phyloP scores from a whole-genome alignment of 2,329 filamentous ascomycete species.

The Stachybotrys echinatus region DNA sequence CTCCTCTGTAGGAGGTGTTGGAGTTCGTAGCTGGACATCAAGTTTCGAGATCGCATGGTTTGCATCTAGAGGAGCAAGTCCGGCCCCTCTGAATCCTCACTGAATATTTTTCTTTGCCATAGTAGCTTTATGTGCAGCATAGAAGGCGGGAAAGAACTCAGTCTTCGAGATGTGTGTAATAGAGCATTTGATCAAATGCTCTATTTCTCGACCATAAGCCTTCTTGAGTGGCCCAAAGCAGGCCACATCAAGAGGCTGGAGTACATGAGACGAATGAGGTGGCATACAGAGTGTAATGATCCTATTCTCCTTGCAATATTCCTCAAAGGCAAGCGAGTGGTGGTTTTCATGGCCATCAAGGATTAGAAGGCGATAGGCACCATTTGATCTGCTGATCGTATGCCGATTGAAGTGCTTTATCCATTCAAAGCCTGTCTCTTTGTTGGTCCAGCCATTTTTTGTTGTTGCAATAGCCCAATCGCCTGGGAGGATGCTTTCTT shows the following conservation, averaged over 20 bases:
- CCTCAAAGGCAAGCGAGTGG: background rate
- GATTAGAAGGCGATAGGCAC: background rate
- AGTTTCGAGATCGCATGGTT: conserved; percentile 21
- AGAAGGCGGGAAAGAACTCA: conserved; percentile 1
- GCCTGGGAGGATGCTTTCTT: conserved; percentile 14
- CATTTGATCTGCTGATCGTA: background rate
- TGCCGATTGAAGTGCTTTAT: background rate
- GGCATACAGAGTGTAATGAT: conserved; percentile 2
- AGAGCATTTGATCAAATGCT: conserved; percentile 18
- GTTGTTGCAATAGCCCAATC: conserved; percentile 21
- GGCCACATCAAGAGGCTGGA: conserved; percentile 12
- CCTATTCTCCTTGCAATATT: background rate
- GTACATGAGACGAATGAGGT: conserved; percentile 1
- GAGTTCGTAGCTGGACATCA: background rate
- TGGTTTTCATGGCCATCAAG: conserved; percentile 1
- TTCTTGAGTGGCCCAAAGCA: conserved; percentile 28
- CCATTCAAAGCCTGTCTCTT: background rate
- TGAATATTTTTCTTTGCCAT: conserved; percentile 21
- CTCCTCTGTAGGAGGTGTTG: background rate
- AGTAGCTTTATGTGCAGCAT: conserved; percentile 13
- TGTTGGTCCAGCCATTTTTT: conserved; percentile 16
- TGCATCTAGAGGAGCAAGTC: conserved; percentile 24
- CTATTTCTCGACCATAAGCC: conserved; percentile 21
- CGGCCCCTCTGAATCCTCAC: conserved; percentile 22
- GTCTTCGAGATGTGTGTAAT: conserved; percentile 1